Base-by-base conservation (phyloP, 495 filamentous ascomycete genomes). In the Letharia lupina region DNA sequence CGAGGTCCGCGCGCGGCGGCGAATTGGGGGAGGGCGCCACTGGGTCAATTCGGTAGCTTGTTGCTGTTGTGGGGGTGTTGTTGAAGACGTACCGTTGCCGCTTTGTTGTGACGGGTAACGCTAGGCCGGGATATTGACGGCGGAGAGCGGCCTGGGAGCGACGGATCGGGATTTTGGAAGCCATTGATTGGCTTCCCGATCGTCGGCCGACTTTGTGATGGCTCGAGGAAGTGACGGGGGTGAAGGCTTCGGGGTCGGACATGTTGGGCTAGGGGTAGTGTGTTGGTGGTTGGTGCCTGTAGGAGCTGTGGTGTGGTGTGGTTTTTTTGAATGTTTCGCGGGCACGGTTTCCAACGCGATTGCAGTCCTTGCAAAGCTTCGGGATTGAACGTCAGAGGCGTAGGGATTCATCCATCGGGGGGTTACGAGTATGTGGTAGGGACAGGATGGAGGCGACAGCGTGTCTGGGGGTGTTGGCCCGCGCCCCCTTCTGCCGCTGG, bases 1-100 rank as follows among this genome's bases (percentile, higher is more conserved):
- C 78, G 15, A 78, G 73, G 50, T 76, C 70, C 10, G 76, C 77
- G 20, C 7, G 76, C 76, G 18, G 71, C 72, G 11, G 77, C 78
- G 65, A 79, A 81, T 12, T 68, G 65, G 20, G 77, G 72, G 15
- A 81, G 72, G 44, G n/a, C n/a, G 37, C 20, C 41, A 69, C 68
- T 69, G 28, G 40, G 11, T 5, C 16, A 37, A 8, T n/a, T n/a
- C 15, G 28, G 37, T 37, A 37, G 3, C 12, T 69, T 33, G 60
- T 12, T 41, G 3, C 4, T 23, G 42, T 15, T 18, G 10, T 3
- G 39, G 2, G 13, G 18, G 16, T 10, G 31, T 5, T 33, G 18
- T 33, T 33, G 20, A 41, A 35, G 35, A 44, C 39, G 45, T 56
- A 70, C 69, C 69, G 48, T 70, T 70, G 33, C 13, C 28, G 18